phyloP scores from a whole-genome alignment of 306 rosid genomes.

The Purshia tridentata region DNA sequence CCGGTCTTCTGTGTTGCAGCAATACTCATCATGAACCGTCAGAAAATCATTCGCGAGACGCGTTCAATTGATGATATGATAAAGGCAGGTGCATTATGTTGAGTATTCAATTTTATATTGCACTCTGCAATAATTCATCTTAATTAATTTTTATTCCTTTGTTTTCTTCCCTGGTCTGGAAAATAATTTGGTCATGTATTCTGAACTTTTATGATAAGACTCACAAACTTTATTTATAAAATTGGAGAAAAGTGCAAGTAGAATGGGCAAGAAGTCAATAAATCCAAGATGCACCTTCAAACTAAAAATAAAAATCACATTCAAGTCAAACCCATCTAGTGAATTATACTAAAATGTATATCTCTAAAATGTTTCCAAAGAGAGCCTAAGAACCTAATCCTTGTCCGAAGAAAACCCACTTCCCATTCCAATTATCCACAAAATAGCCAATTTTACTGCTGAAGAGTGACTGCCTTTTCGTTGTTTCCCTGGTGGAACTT shows the following conservation, averaged over 20 bases:
- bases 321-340: too few relatives aligned
- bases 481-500: neutral
- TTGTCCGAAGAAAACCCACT: too few relatives aligned
- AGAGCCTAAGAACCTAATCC: too few relatives aligned
- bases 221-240: neutral
- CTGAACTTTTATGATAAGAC: neutral
- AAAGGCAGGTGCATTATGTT: slow-evolving; percentile 60
- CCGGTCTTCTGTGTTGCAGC: slow-evolving; percentile 88
- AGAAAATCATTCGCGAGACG: slow-evolving; percentile 74
- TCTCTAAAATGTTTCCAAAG: too few relatives aligned
- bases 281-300: neutral
- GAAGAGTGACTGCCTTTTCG: too few relatives aligned
- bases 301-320: too few relatives aligned
- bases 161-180: slow-evolving; percentile 5
- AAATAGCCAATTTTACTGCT: too few relatives aligned
- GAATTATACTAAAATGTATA: too few relatives aligned
- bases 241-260: neutral
- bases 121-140: neutral
- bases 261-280: neutral
- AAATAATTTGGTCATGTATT: slow-evolving; percentile 25
- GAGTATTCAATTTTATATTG: neutral
- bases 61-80: slow-evolving; percentile 87
- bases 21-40: slow-evolving; percentile 73
- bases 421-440: too few relatives aligned
- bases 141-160: neutral